Base-by-base conservation (phyloP, 2,329 filamentous ascomycete genomes). In the Claviceps maximensis region DNA sequence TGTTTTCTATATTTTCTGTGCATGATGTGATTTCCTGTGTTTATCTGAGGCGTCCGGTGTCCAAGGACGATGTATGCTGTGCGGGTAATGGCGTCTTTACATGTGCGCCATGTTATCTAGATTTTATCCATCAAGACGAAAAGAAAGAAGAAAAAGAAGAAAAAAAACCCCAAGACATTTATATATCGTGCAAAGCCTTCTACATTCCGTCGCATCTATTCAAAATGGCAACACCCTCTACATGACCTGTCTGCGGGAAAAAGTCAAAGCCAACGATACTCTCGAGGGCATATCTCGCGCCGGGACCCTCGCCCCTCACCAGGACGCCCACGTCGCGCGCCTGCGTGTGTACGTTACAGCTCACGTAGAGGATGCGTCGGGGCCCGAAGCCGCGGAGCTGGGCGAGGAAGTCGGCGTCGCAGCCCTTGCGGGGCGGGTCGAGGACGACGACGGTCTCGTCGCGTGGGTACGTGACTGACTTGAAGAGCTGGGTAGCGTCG, bases 271-370 rank as follows among this genome's bases (percentile, higher is more conserved):
- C 93, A 48, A 86, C 77, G 47, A 98, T 69, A 64, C 87, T 95
- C 75, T 97, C 91, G 65, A 98, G 87, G 67, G 84, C 81, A 69
- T 96, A 98, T 56, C 76, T 71, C 23, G 70, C 69, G 50, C 68
- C 67, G 64, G 70, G 67, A 25, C 67, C 58, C 60, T 72, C 62
- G 21, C 90, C 89, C 38, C 84, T 77, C 1, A 97, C 89, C 62
- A 98, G 70, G 56, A 91, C 81, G 0, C 90, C 93, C 1, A 98
- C 83, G 69, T 98, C 93, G 51, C 93, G 75, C 15, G 93, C 93
- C 76, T 97, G 93, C 9, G 91, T 97, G 66, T 98, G 93, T 58
- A 98, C 93, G 63, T 98, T 98, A 63, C 93, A 98, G 65, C 87
- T 95, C 42, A 98, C 91, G 66, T 98, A 98, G 4, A 95, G 82